These are phyloP conservation scores for Teunomyces panamensis DNA, from an alignment of 805 yeast species.

Conservation along the genomic window DNA sequence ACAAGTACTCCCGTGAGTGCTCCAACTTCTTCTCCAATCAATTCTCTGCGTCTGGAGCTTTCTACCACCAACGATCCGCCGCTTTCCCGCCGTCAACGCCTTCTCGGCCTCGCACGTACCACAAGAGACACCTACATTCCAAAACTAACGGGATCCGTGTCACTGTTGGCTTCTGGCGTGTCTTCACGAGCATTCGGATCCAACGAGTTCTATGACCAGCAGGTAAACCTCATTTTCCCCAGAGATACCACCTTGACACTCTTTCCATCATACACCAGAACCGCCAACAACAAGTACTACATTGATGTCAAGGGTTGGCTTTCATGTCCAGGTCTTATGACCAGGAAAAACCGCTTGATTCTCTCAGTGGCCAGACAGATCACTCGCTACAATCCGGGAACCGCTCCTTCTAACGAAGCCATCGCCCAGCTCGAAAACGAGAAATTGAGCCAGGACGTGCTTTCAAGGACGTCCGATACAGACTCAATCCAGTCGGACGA, in stretches of 20 bases:
- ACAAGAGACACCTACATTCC: constrained; percentile 62
- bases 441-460: constrained; percentile 22
- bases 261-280: constrained; percentile 37
- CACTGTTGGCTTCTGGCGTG: constrained; percentile 49
- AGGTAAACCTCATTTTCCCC: constrained; percentile 41
- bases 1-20: not conserved
- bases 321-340: constrained; percentile 65
- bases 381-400: constrained; percentile 36
- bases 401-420: constrained; percentile 15
- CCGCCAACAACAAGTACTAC: constrained; percentile 29
- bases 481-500: constrained; percentile 6
- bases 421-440: constrained; percentile 26
- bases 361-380: constrained; percentile 68
- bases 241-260: constrained; percentile 58
- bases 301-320: constrained; percentile 72
- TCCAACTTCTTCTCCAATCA: not conserved
- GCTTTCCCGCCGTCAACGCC: constrained; percentile 42
- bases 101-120: constrained; percentile 50
- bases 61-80: constrained; percentile 3
- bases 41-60: not conserved
- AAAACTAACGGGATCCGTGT: constrained; percentile 43
- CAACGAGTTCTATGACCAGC: constrained; percentile 25
- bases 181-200: constrained; percentile 25
- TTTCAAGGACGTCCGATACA: constrained; percentile 4
- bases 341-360: constrained; percentile 68